Evolutionary conservation across 1,284 basidiomycete genomes (phyloP), one percentile per base, ranked within the genome.

Genomic region (Ustilago vetiveriae): DNA sequence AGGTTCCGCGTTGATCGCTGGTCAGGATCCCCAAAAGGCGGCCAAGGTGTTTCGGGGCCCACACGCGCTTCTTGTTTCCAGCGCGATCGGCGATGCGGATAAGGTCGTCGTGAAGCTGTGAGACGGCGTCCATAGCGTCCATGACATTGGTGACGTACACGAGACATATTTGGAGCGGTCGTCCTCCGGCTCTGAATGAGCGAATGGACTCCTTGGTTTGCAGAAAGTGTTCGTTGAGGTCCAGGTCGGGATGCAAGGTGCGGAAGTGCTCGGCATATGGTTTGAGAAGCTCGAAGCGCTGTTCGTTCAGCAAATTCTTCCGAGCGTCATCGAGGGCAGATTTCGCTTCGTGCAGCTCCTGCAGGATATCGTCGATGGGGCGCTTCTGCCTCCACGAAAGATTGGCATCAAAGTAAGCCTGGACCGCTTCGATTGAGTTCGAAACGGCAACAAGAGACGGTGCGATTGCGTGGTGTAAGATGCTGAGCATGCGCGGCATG

Each of bases 1-100:
- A 47, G 2, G 60, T 55, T 7, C 63, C 63, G 6, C 53, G 54
- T 33, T 66, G 66, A 39, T 54, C 35, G 38, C 70, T 73, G 33
- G 41, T 50, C 21, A 76, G 51, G 8, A 75, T 27, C 2, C 82
- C 63, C 4, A 84, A 84, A 0, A 87, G 71, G 47, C 82, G 78
- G 53, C 87, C 71, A 35, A 87, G 54, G 13, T 84, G 84, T 45
- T 83, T 85, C 22, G 87, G 87, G 24, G 84, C 84, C 87, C 87
- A 88, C 40, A 88, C 59, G 47, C 85, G 76, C 52, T 84, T 64
- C 45, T 54, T 84, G 39, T 63, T 62, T 43, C 67, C 78, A 9
- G 86, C 80, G 59, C 85, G 85, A 43, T 72, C 64, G 11, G 82
- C 83, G 11, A 86, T 83, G 26, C 73, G 65, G 33, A 83, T 82